Percentiles rank a stretch among this genome's conserved stretches.
These are phyloP conservation scores for Vitis hybrid DNA, from an alignment of 177 flowering plant genomes.

Conservation along the genomic window DNA sequence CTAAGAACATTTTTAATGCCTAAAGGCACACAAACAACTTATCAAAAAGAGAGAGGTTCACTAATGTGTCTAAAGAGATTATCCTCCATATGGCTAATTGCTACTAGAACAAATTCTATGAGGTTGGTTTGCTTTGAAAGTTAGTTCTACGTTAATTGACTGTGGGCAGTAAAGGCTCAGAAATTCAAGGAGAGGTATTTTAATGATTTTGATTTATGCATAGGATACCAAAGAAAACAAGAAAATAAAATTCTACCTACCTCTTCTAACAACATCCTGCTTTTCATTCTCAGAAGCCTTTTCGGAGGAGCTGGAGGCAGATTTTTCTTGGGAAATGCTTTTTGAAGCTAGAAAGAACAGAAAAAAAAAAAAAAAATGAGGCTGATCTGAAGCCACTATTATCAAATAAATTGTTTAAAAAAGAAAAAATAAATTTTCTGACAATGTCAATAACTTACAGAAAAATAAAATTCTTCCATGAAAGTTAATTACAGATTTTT, in stretches of 20 bases:
- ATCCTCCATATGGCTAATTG: too few relatives aligned
- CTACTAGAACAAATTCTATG: too few relatives aligned
- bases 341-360: conserved; percentile 58
- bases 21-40: too few relatives aligned
- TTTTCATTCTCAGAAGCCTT: conserved; percentile 72
- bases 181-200: too few relatives aligned
- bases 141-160: too few relatives aligned
- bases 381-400: background rate
- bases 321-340: conserved; percentile 64
- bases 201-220: background rate
- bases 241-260: conserved; percentile 31
- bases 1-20: too few relatives aligned
- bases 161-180: too few relatives aligned
- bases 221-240: background rate
- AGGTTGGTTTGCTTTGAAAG: too few relatives aligned
- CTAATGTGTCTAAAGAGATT: too few relatives aligned
- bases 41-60: too few relatives aligned
- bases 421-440: background rate
- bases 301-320: conserved; percentile 86
- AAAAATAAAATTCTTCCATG: background rate
- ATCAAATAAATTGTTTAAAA: background rate
- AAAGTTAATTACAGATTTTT: background rate
- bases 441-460: background rate
- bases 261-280: conserved; percentile 69
- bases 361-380: background rate